Evolutionary conservation across 2,329 filamentous ascomycete species (phyloP), one percentile per base, ranked within the genome.

Genomic region (Nannizziopsis arthrosporioides): DNA sequence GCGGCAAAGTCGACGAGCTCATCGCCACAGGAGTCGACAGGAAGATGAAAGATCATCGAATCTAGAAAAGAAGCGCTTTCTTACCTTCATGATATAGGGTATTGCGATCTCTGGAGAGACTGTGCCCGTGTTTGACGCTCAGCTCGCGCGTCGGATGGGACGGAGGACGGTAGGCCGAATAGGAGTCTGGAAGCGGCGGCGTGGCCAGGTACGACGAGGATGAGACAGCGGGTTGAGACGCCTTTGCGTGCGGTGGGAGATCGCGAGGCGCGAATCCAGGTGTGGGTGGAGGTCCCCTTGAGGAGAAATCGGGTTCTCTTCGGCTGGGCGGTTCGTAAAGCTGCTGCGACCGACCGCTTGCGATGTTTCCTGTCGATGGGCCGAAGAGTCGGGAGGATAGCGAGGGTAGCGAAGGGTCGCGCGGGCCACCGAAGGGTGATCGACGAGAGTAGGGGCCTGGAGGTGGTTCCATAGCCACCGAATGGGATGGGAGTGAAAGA

Each of bases 371-470:
- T 44, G 57, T 22, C 15, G 52, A 42, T 15, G 53, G 38, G 12
- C 47, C 52, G 51, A 55, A 57, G 15, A 54, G 51, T 45, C 54
- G 59, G 34, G 57, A 52, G 12, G 57, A 58, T 48, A 62, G 37
- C 14, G 51, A 55, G 17, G 55, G 14, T 14, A 48, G 52, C 45
- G 57, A 59, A 52, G 60, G 51, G 47, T 63, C 60, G 48, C 59
- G 60, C n/a, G 61, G 54, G 36, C 51, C 51, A 35, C 59, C 57
- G 39, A 64, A 57, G 31, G 61, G 57, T 14, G 61, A 61, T 11
- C 61, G 59, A 43, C 63, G 63, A 12, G 60, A 55, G 44, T 62
- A 62, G 52, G 57, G 59, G 15, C 32, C 35, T 12, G 35, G 44
- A 39, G 38, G 44, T 10, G 43, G 42, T n/a, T 42, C 41, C 40